Evolutionary conservation across 805 yeast genomes (phyloP), one percentile per base, ranked within the genome.

Genomic region (Kodamaea nitidulidarum): DNA sequence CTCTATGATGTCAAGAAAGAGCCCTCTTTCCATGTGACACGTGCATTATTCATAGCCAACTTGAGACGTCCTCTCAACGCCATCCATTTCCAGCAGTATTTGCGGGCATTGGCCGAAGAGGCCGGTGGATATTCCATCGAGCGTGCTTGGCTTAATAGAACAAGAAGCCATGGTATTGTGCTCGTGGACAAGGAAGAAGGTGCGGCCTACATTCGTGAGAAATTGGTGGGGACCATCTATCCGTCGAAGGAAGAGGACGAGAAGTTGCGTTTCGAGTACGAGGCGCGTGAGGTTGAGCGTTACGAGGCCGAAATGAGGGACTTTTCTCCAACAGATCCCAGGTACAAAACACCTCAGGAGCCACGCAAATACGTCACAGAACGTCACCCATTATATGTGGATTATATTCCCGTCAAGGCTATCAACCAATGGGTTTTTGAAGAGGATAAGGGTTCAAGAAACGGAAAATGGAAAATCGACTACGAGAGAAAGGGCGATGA

Each of bases 21-120:
- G 12, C 58, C 73, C 3, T 42, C 48, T 18, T 71, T 58, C 49
- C 61, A 55, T 27, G 56, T 57, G 36, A 71, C 76, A 4, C 52
- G 76, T 35, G 74, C 75, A 1, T 47, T 71, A 27, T 60, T 70
- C 39, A 57, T 71, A n/a, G 76, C 68, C 10, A 71, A 71, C 45
- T 52, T 71, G 34, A 54, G 67, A 11, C 48, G 60, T 3, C 69
- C 70, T 9, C 52, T 69, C 34, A 64, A 65, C 41, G 67, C 68
- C 28, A 51, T 48, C 14, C 58, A 56, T 38, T 65, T 71, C 41
- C 73, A 69, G 45, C 54, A 52, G 15, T 43, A 62, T 42, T 42
- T 71, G 39, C 58, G 57, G 32, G 52, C 50, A 11, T 51, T 62
- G 35, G 62, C 67, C 3, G 40, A 52, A 14, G 45, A 40, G 15